Evolutionary conservation across 371 early-diverging fungal species (phyloP), one percentile per base, ranked within the genome.

Genomic region (Mortierella sp.): DNA sequence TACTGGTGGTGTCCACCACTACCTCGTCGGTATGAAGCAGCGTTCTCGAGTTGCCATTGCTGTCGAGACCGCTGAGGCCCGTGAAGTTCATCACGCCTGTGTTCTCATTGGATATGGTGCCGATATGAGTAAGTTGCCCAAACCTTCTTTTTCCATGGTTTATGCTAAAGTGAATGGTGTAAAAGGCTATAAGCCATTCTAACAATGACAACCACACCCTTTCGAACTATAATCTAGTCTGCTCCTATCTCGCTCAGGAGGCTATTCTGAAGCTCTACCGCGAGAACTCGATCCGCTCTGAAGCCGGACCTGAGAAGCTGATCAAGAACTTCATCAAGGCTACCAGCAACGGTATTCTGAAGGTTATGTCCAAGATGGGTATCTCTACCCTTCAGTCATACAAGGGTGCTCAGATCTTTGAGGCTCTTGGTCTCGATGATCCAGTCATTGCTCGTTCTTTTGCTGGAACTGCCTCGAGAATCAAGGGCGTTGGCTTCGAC

Each of bases 311-410:
- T 4, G 88, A 87, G 1, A 83, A 86, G 74, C 74, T 96, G 29
- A 81, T 95, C 60, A 82, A 84, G 74, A 95, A 95, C 83, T 98
- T 89, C 86, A 89, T 90, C 68, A 92, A 93, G 81, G 97, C 95
- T 7, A 81, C 89, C 37, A 94, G 96, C 80, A 94, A 97, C 73
- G 99, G 99, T 75, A 94, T 98, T 76, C 84, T 90, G 60, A 98
- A 98, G 84, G 98, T 98, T 68, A 98, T 98, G 97, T 96, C 97
- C 81, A 98, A 98, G 89, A 98, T 98, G 99, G 99, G 99, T 72
- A 97, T 98, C 61, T 97, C 97, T 19, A 98, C 99, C 14, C 83
- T 98, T 66, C 97, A 97, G 80, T 93, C 94, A 37, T 98, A 98
- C 89, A 98, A 98, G 84, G 99, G 98, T 62, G 98, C 99, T 15